Percentiles rank a stretch among this genome's conserved stretches.
These are phyloP conservation scores for Tilletia setariae DNA, from an alignment of 1,284 basidiomycete genomes.

Conservation along the genomic window DNA sequence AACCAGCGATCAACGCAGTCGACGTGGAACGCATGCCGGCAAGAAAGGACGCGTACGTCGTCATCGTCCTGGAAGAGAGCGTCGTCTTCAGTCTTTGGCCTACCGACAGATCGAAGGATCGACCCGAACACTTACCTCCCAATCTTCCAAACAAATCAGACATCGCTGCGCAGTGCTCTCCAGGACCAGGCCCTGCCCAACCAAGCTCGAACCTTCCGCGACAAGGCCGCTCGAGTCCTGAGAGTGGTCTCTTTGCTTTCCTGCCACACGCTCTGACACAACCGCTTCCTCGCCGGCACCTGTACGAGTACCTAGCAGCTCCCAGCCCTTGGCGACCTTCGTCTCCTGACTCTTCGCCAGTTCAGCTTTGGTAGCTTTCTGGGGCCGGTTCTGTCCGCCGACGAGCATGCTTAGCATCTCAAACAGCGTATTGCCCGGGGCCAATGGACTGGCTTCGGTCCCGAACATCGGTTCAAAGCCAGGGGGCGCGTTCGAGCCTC, in stretches of 20 bases:
- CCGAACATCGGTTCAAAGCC: too few relatives aligned
- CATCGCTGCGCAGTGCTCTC: conserved; percentile 70
- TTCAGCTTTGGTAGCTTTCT: neutral
- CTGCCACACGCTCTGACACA: conserved; percentile 1
- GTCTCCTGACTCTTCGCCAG: conserved; percentile 9
- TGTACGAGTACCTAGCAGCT: neutral
- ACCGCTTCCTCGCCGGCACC: neutral
- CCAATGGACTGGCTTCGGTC: too few relatives aligned
- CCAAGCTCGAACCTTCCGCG: conserved; percentile 53
- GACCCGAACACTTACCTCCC: conserved; percentile 56
- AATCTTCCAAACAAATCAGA: conserved; percentile 76
- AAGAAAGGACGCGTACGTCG: conserved; percentile 71
- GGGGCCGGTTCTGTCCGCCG: neutral
- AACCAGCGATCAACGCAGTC: conserved; percentile 81
- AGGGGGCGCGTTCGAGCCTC: too few relatives aligned
- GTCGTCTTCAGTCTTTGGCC: too few relatives aligned
- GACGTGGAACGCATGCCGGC: conserved; percentile 80
- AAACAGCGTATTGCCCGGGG: neutral
- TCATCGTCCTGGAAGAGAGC: conserved; percentile 58
- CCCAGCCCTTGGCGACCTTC: neutral
- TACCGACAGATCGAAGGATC: too few relatives aligned
- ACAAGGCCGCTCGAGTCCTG: neutral
- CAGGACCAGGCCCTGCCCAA: conserved; percentile 65
- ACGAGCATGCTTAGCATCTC: neutral
- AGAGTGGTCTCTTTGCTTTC: neutral